These are phyloP conservation scores for Fonsecaea pedrosoi DNA, from an alignment of 2,329 filamentous ascomycete species.

Conservation along the genomic window DNA sequence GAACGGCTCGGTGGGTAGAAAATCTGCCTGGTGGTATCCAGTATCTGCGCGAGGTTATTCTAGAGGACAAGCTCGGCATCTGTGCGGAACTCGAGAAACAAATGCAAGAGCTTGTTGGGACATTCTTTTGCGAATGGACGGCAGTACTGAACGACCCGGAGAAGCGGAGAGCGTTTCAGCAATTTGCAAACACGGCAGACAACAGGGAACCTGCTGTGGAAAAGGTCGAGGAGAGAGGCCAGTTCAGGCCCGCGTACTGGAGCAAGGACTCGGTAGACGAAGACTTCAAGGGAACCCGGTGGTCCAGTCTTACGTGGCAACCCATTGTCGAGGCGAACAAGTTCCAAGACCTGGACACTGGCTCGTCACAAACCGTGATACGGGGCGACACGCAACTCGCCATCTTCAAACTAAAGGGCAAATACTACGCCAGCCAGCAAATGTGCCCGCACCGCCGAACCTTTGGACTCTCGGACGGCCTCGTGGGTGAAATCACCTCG, in stretches of 20 bases:
- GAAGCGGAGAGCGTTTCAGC: slow-evolving; percentile 72
- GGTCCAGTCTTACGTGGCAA: slow-evolving; percentile 76
- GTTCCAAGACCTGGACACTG: slow-evolving; percentile 73
- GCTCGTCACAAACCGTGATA: slow-evolving; percentile 79
- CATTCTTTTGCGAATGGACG: slow-evolving; percentile 91
- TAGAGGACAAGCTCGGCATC: slow-evolving; percentile 86
- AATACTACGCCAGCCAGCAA: slow-evolving; percentile 85
- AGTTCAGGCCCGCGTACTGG: slow-evolving; percentile 79
- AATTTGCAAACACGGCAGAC: slow-evolving; percentile 85
- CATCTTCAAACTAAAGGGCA: slow-evolving; percentile 80
- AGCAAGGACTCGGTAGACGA: slow-evolving; percentile 69
- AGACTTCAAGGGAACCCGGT: slow-evolving; percentile 73
- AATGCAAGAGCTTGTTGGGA: slow-evolving; percentile 83
- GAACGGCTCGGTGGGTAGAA: slow-evolving; percentile 88
- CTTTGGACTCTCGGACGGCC: slow-evolving; percentile 85
- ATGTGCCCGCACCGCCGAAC: slow-evolving; percentile 95
- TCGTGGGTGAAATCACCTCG: slow-evolving; percentile 69
- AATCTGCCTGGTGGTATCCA: slow-evolving; percentile 80
- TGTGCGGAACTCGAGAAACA: slow-evolving; percentile 82
- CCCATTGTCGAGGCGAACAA: slow-evolving; percentile 74
- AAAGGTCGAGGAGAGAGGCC: slow-evolving; percentile 72
- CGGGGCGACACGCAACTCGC: slow-evolving; percentile 88
- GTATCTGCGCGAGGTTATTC: slow-evolving; percentile 80
- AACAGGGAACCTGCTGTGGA: slow-evolving; percentile 70
- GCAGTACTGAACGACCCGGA: slow-evolving; percentile 75